Conservation (phyloP, 2,329 filamentous ascomycete genomes). For the Podosphaera fusca region DNA sequence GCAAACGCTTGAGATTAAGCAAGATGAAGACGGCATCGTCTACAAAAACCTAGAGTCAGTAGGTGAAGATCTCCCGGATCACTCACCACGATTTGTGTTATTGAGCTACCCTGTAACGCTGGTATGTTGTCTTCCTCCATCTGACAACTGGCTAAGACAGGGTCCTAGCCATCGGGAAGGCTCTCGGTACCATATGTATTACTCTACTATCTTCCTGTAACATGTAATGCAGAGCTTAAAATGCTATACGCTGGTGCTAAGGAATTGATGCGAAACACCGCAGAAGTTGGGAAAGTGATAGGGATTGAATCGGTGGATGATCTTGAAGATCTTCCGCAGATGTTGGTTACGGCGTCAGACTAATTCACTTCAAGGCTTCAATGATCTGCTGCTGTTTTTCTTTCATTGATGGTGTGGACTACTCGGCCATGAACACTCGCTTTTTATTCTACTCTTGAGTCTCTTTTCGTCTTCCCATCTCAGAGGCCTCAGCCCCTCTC, state of each 20-base stretch:
- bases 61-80: conserved; percentile 74
- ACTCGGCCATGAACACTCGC: no score
- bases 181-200: conserved; percentile 81
- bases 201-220: conserved; percentile 81
- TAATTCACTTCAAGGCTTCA: no score
- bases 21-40: conserved; percentile 51
- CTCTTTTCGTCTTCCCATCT: no score
- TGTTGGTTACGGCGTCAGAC: conserved; percentile 13
- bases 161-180: conserved; percentile 48
- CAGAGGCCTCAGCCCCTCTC: no score
- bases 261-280: conserved; percentile 82
- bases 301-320: conserved; percentile 68
- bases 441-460: no score
- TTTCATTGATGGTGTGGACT: no score
- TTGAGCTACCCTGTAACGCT: conserved; percentile 78
- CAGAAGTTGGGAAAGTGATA: conserved; percentile 69
- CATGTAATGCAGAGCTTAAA: conserved; percentile 63
- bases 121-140: conserved; percentile 26
- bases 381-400: no score
- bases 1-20: conserved; percentile 69
- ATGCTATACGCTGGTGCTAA: conserved; percentile 95
- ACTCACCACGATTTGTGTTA: conserved; percentile 71
- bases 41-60: conserved; percentile 67
- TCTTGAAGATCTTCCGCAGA: conserved; percentile 55
- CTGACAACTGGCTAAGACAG: neutral